These are phyloP conservation scores for Chamaecyparis obtusa DNA, from an alignment of 75 land plant species.

Conservation along the genomic window DNA sequence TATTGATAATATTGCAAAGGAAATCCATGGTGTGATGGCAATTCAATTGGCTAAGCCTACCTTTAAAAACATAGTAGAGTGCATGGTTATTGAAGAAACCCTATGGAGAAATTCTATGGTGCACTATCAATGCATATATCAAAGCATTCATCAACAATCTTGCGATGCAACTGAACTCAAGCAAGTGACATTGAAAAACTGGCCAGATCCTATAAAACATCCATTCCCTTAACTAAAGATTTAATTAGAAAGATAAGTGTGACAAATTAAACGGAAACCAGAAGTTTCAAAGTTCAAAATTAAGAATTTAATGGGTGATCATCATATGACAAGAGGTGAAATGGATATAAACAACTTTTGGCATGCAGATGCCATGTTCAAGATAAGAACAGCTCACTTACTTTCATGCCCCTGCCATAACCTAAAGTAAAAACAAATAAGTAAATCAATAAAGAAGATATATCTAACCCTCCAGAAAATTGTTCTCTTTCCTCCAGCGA, in stretches of 20 bases:
- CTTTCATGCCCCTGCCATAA: neutral
- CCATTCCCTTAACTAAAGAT: neutral
- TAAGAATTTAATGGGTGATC: neutral
- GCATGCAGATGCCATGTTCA: neutral
- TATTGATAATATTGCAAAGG: neutral
- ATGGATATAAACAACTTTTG: neutral
- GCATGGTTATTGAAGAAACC: neutral
- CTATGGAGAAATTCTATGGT: no score
- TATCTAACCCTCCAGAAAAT: no score
- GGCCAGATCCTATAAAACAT: neutral
- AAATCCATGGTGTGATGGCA: neutral
- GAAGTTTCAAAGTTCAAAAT: neutral
- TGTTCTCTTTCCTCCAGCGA: no score
- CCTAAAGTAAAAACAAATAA: no score
- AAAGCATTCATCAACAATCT: neutral
- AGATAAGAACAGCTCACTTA: neutral
- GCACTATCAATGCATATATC: neutral
- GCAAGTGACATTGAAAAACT: neutral
- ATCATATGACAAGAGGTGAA: neutral
- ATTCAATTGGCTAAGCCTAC: neutral
- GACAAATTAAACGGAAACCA: neutral
- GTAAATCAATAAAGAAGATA: no score
- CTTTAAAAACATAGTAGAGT: neutral
- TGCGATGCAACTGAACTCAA: neutral
- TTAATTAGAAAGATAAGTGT: neutral